Percentiles rank a stretch among this genome's conserved stretches.
phyloP scores from a whole-genome alignment of 2,329 filamentous ascomycete species.

The Rutstroemia sp. region DNA sequence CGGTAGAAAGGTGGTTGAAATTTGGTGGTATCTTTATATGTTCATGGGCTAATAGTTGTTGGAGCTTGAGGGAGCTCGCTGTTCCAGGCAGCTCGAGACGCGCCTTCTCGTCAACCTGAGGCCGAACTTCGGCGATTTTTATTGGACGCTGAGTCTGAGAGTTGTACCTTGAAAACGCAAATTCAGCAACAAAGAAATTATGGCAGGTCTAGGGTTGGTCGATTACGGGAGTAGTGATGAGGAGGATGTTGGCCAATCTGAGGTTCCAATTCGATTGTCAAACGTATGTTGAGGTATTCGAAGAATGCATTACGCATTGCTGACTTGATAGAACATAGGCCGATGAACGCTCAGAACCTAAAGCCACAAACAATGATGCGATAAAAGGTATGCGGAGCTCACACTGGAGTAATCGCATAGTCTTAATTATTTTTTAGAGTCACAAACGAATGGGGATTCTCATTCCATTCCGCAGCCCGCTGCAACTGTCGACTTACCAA shows the following conservation, averaged over 20 bases:
- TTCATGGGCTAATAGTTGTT: constrained; percentile 8
- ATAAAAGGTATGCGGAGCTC: constrained; percentile 15
- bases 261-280: constrained; percentile 12
- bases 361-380: constrained; percentile 14
- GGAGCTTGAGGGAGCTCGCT: constrained; percentile 10
- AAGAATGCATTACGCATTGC: constrained; percentile 4
- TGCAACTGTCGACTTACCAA: neutral
- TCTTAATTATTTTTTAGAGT: constrained; percentile 16
- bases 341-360: constrained; percentile 11
- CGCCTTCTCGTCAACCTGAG: constrained; percentile 3
- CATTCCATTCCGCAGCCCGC: neutral
- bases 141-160: neutral
- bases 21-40: constrained; percentile 3
- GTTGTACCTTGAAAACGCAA: neutral
- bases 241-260: constrained; percentile 23
- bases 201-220: constrained; percentile 31
- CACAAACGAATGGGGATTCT: constrained; percentile 10
- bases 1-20: neutral
- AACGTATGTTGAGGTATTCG: constrained; percentile 15
- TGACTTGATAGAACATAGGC: constrained; percentile 20
- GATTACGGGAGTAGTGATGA: constrained; percentile 35
- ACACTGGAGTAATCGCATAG: neutral
- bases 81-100: constrained; percentile 12
- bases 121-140: constrained; percentile 1
- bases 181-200: constrained; percentile 5